Conservation (phyloP, 1,284 basidiomycete species). For the Meira miltonrushii region DNA sequence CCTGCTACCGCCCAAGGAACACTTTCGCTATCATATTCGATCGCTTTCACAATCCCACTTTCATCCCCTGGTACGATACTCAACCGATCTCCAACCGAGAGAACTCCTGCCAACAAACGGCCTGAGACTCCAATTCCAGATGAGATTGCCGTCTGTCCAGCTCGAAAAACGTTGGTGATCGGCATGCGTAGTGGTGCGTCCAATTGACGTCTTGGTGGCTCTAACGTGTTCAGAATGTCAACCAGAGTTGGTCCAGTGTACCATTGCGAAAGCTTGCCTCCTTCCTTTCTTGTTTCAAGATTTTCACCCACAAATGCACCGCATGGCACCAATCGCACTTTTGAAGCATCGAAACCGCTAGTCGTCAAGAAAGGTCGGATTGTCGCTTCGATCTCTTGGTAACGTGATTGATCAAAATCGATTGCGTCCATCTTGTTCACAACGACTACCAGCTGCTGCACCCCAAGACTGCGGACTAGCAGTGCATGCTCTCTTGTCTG, state of each 20-base stretch:
- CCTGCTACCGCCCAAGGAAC: slow-evolving; percentile 87
- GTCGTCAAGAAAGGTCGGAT: slow-evolving; percentile 77
- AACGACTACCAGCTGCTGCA: slow-evolving; percentile 83
- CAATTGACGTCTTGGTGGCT: slow-evolving; percentile 70
- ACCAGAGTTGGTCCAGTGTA: slow-evolving; percentile 81
- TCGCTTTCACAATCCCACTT: slow-evolving; percentile 69
- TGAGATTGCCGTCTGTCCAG: slow-evolving; percentile 64
- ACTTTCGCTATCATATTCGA: slow-evolving; percentile 74
- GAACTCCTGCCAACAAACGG: slow-evolving; percentile 76
- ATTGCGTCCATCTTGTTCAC: slow-evolving; percentile 82
- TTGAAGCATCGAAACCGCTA: slow-evolving; percentile 75
- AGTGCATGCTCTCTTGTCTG: slow-evolving; percentile 71
- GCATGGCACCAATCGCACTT: slow-evolving; percentile 79
- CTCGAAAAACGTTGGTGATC: slow-evolving; percentile 87
- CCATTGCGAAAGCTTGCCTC: slow-evolving; percentile 64
- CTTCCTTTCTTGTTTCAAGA: slow-evolving; percentile 60
- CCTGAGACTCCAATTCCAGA: slow-evolving; percentile 75
- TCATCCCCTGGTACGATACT: slow-evolving; percentile 88
- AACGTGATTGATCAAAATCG: slow-evolving; percentile 71
- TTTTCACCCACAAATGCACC: slow-evolving; percentile 87
- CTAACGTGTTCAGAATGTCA: slow-evolving; percentile 67
- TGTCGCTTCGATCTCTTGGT: slow-evolving; percentile 71
- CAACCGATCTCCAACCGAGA: slow-evolving; percentile 85
- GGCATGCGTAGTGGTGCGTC: slow-evolving; percentile 76
- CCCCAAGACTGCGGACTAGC: slow-evolving; percentile 87